Conservation (phyloP, 306 rosid species). For the Quercus bicolor region DNA sequence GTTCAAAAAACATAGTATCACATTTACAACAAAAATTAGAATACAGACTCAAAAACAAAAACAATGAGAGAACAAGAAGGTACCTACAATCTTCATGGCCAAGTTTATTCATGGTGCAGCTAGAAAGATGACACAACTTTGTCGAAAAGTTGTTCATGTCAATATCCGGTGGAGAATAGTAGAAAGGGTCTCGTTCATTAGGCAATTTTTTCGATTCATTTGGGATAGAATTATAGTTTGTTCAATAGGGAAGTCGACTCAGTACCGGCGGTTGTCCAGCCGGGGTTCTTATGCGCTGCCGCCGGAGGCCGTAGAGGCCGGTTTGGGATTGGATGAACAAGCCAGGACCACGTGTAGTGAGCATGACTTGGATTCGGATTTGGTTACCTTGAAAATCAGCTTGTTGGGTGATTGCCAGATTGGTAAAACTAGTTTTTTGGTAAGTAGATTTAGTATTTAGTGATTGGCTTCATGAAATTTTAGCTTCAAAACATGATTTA, state of each 20-base stretch:
- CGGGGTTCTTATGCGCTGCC: constrained; percentile 8
- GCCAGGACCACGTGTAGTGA: constrained; percentile 1
- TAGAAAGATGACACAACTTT: constrained; percentile 58
- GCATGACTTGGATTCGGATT: constrained; percentile 68
- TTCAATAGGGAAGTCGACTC: constrained; percentile 40
- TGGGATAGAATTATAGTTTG: constrained; percentile 74
- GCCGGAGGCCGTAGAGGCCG: constrained; percentile 1
- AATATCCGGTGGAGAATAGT: constrained; percentile 52
- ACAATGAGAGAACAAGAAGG: constrained; percentile 19
- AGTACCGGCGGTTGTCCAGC: constrained; percentile 47
- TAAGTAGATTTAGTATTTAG: constrained; percentile 15
- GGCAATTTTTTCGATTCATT: constrained; percentile 63
- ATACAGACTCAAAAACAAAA: neutral
- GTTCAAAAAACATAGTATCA: constrained; percentile 23
- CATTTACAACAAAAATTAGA: neutral
- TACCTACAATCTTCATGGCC: constrained; percentile 28
- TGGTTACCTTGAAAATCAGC: constrained; percentile 77
- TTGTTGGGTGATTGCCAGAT: constrained; percentile 90
- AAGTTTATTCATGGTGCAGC: constrained; percentile 33
- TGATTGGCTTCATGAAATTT: neutral
- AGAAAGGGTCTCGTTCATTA: constrained; percentile 49
- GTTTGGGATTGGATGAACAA: constrained; percentile 15
- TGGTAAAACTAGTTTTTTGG: constrained; percentile 93
- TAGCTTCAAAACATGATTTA: neutral
- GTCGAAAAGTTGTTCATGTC: constrained; percentile 54